These are phyloP conservation scores for Aphanomyces cochlioides DNA, from an alignment of 352 stramenopile species.

Conservation along the genomic window DNA sequence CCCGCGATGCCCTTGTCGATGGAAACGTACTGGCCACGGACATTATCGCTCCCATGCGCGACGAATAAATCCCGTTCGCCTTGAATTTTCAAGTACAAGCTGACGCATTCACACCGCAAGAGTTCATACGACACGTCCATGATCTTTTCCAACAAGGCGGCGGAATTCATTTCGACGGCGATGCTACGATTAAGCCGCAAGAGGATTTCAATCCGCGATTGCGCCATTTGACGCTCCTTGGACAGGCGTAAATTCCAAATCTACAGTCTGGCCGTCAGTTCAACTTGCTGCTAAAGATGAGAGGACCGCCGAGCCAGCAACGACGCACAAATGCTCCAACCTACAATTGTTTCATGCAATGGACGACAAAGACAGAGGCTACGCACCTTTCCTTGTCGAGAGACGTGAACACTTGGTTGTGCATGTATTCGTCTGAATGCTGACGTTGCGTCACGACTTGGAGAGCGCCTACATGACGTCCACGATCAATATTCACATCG, in stretches of 20 bases:
- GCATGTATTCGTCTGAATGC: constrained; percentile 7
- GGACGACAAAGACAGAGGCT: background rate
- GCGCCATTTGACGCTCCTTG: constrained; percentile 55
- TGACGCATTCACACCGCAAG: constrained; percentile 58
- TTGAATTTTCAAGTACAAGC: constrained; percentile 65
- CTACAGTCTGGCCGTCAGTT: background rate
- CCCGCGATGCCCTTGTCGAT: constrained; percentile 68
- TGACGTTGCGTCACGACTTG: constrained; percentile 47
- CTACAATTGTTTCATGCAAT: background rate
- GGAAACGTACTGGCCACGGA: constrained; percentile 61
- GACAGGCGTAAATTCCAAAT: constrained; percentile 69
- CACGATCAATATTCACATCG: background rate
- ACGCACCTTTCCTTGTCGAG: constrained; percentile 42
- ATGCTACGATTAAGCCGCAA: constrained; percentile 71
- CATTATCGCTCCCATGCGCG: constrained; percentile 51
- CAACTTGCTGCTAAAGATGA: background rate
- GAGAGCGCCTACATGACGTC: constrained; percentile 38
- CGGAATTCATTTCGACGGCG: constrained; percentile 61
- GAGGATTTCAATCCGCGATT: constrained; percentile 63
- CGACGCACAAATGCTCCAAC: constrained; percentile 38
- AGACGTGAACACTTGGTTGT: constrained; percentile 36
- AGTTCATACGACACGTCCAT: constrained; percentile 70
- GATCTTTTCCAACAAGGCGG: constrained; percentile 54
- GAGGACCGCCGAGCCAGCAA: constrained; percentile 46
- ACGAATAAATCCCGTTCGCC: constrained; percentile 70